Conservation (phyloP, 2,329 filamentous ascomycete genomes). For the Pseudogymnoascus sp. region DNA sequence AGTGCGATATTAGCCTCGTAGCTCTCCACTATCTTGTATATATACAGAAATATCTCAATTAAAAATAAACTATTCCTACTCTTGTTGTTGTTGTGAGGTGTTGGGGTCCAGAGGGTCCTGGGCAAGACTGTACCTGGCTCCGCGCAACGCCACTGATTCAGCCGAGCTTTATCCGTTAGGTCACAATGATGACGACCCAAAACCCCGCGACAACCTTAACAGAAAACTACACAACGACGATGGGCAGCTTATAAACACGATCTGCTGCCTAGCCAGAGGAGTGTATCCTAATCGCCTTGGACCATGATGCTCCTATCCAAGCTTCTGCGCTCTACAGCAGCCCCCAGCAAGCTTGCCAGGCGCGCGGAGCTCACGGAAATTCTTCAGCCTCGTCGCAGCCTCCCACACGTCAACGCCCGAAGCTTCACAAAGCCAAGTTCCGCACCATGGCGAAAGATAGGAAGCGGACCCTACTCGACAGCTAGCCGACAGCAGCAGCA, state of each 20-base stretch:
- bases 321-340: background rate
- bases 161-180: background rate
- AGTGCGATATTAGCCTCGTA: background rate
- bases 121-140: background rate
- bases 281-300: background rate
- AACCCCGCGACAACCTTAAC: background rate
- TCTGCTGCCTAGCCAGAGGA: background rate
- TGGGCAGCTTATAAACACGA: background rate
- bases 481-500: background rate
- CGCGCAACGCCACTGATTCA: background rate
- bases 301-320: background rate
- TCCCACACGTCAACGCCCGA: background rate
- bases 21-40: constrained; percentile 7
- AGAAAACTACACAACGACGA: background rate
- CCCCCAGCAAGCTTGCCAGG: background rate
- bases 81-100: background rate
- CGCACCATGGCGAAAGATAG: background rate
- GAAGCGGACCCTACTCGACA: background rate
- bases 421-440: background rate
- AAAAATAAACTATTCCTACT: background rate
- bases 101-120: too few relatives aligned
- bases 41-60: background rate
- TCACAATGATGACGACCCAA: background rate
- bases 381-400: constrained; percentile 2
- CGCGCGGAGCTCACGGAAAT: background rate